These are phyloP conservation scores for Aspergillus olivimuriae DNA, from an alignment of 495 filamentous ascomycete genomes.

Conservation along the genomic window DNA sequence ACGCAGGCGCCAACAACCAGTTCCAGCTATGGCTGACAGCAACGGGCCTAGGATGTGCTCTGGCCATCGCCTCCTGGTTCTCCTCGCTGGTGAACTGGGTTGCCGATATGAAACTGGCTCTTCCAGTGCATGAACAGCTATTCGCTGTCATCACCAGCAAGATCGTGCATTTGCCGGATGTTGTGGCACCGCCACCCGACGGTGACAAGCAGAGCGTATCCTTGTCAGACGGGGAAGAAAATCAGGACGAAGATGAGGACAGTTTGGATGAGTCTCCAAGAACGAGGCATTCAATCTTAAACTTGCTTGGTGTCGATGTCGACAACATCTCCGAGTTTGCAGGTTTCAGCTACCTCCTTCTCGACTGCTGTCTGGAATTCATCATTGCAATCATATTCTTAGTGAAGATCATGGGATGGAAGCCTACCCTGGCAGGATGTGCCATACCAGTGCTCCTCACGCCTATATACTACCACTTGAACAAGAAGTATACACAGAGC, in stretches of 20 bases:
- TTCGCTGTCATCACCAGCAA: constrained; percentile 11
- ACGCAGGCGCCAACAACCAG: constrained; percentile 7
- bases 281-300: constrained; percentile 56
- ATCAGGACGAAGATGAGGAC: not conserved
- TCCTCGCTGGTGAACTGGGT: constrained; percentile 8
- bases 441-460: constrained; percentile 48
- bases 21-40: constrained; percentile 7
- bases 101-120: constrained; percentile 7
- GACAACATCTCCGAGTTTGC: constrained; percentile 57
- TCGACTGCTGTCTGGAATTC: constrained; percentile 46
- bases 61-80: constrained; percentile 11
- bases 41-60: constrained; percentile 2
- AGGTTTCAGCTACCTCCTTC: constrained; percentile 50
- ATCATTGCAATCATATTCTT: constrained; percentile 57
- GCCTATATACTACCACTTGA: constrained; percentile 57
- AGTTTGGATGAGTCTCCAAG: not conserved
- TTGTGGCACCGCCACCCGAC: constrained; percentile 1
- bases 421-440: constrained; percentile 55
- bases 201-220: not conserved
- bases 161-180: constrained; percentile 6
- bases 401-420: constrained; percentile 58
- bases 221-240: not conserved
- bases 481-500: constrained; percentile 52
- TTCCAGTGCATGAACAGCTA: constrained; percentile 12
- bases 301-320: constrained; percentile 64